phyloP scores from a whole-genome alignment of 148 eudicot genomes.

The Amaranthus palmeri region DNA sequence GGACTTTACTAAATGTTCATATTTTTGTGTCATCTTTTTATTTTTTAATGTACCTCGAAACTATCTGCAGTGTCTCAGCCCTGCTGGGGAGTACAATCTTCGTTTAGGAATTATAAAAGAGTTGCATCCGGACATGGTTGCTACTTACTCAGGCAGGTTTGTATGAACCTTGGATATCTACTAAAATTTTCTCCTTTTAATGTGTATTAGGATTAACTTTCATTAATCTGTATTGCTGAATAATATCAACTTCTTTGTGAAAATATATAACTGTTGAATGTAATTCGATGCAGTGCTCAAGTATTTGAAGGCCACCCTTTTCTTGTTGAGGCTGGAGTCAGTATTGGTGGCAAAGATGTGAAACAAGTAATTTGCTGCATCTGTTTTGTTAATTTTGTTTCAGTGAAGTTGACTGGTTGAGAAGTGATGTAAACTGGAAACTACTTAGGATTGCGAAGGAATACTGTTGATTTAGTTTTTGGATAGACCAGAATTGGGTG shows the following conservation, averaged over 20 bases:
- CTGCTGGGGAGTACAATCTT: conserved; percentile 99
- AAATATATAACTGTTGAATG: neutral
- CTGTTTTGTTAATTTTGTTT: neutral
- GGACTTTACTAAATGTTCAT: neutral
- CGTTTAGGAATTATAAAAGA: conserved; percentile 97
- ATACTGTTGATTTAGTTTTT: neutral
- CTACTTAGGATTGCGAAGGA: neutral
- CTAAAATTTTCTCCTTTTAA: neutral
- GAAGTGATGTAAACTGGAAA: neutral
- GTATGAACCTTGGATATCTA: conserved; percentile 10
- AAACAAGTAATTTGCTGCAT: conserved; percentile 62
- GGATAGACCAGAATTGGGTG: neutral
- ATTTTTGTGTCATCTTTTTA: conserved; percentile 8
- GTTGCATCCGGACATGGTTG: conserved; percentile 99
- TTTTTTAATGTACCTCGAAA: conserved; percentile 9
- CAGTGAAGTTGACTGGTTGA: neutral
- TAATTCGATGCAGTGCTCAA: conserved; percentile 66
- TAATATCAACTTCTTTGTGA: neutral
- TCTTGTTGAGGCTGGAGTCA: conserved; percentile 94
- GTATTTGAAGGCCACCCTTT: conserved; percentile 99
- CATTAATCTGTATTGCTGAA: neutral
- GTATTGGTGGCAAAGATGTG: conserved; percentile 99
- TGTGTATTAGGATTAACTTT: neutral
- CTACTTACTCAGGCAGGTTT: conserved; percentile 98
- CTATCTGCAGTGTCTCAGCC: conserved; percentile 86